Evolutionary conservation across 768 basidiomycete species (phyloP), one percentile per base, ranked within the genome.

Genomic region (Russula abietina): DNA sequence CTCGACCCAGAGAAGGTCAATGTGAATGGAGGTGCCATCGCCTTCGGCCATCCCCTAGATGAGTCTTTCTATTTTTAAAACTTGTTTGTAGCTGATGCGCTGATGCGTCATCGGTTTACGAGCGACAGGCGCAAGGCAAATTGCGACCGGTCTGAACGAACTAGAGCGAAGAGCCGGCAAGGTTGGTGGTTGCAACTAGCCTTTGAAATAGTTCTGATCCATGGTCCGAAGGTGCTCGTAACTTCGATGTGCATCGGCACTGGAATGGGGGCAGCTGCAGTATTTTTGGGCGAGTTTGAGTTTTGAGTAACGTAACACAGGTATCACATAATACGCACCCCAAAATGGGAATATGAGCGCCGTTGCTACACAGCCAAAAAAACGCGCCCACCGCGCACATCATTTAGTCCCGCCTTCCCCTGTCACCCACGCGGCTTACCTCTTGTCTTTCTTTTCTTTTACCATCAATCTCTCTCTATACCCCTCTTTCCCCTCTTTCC

Each of bases 21-120:
- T 69, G 89, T 91, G 30, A 93, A 93, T 63, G 93, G 93, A 17
- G 93, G 93, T 2, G 92, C 92, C 0, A 95, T 95, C 69, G 92
- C 91, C 24, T 78, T 93, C 46, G 89, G 90, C 0, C 89, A 91
- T 73, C 89, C 89, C 30, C 71, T 91, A 82, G 90, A 87, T 89
- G 71, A 81, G 87, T 81, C 24, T 11, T 57, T 49, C 32, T 50
- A 32, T 41, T 55, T 32, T 54, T 61, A 41, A 41, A 48, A 41
- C 19, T 0, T 7, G 36, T 41, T 43, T 46, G 38, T 45, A 38
- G n/a, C n/a, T n/a, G n/a, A n/a, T n/a, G n/a, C 17, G 17, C 68
- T 75, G 60, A 75, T 39, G 16, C 61, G 22, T 32, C 17, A 16
- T 2, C 16, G 52, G 16, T 62, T 68, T 75, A 89, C 84, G 89